A percentile compares a stretch with the other conserved stretches of the same genome.
These are phyloP conservation scores for Daedaleopsis sinensis DNA, from an alignment of 768 basidiomycete genomes.

Conservation along the genomic window DNA sequence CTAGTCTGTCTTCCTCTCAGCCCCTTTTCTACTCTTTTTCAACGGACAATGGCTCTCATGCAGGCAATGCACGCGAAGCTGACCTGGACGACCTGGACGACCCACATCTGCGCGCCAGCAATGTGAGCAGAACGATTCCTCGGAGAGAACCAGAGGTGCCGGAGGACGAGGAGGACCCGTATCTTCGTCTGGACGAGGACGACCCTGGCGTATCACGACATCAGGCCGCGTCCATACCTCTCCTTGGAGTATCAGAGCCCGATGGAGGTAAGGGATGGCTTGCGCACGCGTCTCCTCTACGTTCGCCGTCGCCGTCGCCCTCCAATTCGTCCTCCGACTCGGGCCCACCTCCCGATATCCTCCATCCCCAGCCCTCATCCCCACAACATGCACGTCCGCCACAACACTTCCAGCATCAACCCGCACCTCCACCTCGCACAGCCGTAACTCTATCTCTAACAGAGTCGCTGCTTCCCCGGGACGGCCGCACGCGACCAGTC, in stretches of 20 bases:
- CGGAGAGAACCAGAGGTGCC: conserved; percentile 30
- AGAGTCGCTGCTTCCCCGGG: conserved; percentile 76
- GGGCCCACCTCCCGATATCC: conserved; percentile 47
- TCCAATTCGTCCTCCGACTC: conserved; percentile 48
- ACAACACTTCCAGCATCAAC: conserved; percentile 32
- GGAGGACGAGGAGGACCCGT: conserved; percentile 58
- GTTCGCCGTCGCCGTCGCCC: conserved; percentile 45
- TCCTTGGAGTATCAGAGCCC: conserved; percentile 46
- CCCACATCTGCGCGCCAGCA: conserved; percentile 63
- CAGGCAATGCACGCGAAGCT: conserved; percentile 47
- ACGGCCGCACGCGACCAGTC: conserved; percentile 62
- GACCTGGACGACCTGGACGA: conserved; percentile 76
- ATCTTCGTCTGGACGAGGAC: conserved; percentile 75
- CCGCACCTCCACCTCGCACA: conserved; percentile 45
- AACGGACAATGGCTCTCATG: conserved; percentile 68
- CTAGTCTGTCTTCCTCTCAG: conserved; percentile 63
- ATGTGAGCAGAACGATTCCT: conserved; percentile 34
- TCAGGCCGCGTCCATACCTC: conserved; percentile 38
- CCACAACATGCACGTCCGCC: conserved; percentile 18
- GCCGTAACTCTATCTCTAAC: conserved; percentile 71
- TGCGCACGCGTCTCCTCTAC: conserved; percentile 73
- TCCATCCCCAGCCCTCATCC: conserved; percentile 33
- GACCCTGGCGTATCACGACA: conserved; percentile 44
- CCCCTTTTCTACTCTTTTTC: conserved; percentile 90
- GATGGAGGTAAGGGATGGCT: conserved; percentile 59